These are phyloP conservation scores for Aspergillus thermomutatus DNA, from an alignment of 2,329 filamentous ascomycete genomes.

Conservation along the genomic window DNA sequence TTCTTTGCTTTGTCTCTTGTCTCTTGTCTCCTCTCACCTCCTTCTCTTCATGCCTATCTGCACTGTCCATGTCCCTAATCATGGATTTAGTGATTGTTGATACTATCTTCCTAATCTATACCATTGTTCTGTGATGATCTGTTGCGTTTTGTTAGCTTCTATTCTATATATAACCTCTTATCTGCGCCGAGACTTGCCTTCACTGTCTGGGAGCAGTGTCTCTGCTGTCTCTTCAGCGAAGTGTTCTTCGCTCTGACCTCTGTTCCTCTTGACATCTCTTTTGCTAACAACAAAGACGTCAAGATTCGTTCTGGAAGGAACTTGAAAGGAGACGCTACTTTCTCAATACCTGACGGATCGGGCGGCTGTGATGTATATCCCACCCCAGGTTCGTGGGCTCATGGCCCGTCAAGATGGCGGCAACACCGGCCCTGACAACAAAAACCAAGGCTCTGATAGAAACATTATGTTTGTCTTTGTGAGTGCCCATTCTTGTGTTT, in stretches of 20 bases:
- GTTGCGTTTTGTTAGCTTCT: not conserved
- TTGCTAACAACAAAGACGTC: not conserved
- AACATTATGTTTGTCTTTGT: conserved; percentile 31
- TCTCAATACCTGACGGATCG: not conserved
- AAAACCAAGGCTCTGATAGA: conserved; percentile 3
- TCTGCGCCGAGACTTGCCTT: conserved; percentile 2
- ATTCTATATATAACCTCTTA: not conserved
- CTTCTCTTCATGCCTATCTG: not conserved
- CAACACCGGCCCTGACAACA: not conserved
- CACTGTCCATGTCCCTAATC: not conserved
- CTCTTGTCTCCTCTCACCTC: not conserved
- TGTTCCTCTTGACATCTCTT: not conserved
- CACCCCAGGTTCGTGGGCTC: conserved; percentile 15
- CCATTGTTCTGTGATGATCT: not conserved
- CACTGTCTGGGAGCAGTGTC: not conserved
- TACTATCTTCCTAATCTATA: not conserved
- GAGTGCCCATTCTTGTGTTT: conserved; percentile 9
- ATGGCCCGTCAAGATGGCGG: conserved; percentile 12
- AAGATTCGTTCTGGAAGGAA: not conserved
- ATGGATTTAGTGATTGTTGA: not conserved
- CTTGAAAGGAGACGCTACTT: not conserved
- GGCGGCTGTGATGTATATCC: conserved; percentile 16
- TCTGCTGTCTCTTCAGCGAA: not conserved
- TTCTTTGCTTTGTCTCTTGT: not conserved
- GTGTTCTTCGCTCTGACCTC: not conserved